Percentiles rank a stretch among this genome's conserved stretches.
Evolutionary conservation across 345 rosid species (phyloP).

Genomic region (Excoecaria cochinchinensis): DNA sequence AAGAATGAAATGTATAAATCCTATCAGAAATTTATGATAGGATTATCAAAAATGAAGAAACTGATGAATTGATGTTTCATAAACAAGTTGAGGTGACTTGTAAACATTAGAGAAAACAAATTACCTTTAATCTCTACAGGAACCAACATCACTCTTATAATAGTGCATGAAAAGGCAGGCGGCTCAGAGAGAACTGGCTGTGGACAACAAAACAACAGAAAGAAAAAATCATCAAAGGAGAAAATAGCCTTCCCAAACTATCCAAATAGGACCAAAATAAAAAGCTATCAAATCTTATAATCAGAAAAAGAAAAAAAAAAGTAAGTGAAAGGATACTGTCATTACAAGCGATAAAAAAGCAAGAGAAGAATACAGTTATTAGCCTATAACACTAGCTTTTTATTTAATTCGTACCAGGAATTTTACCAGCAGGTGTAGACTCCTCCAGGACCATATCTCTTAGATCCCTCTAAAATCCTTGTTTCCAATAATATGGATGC

Average conservation of each 20-base stretch:
- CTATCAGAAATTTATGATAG: not conserved
- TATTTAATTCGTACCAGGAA: not conserved
- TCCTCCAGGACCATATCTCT: not conserved
- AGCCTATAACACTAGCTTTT: not conserved
- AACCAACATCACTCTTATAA: not conserved
- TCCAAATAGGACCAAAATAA: not conserved
- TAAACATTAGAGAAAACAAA: not conserved
- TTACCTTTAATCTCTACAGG: constrained; percentile 10
- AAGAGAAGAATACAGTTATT: not conserved
- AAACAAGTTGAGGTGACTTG: not conserved
- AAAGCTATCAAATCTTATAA: not conserved
- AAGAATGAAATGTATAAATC: not conserved
- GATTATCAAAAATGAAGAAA: not conserved
- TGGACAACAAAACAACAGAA: not conserved
- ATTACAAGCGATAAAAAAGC: too few relatives aligned
- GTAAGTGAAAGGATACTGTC: too few relatives aligned
- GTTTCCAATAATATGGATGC: not conserved
- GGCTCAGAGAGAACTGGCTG: not conserved
- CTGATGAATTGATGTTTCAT: not conserved
- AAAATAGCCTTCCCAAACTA: not conserved
- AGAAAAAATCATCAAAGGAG: not conserved
- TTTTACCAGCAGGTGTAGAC: not conserved
- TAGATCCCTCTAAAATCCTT: not conserved
- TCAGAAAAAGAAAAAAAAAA: not conserved
- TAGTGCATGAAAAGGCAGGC: not conserved